Conservation (phyloP, 1,139 yeast species). For the Candida glucosophila region DNA sequence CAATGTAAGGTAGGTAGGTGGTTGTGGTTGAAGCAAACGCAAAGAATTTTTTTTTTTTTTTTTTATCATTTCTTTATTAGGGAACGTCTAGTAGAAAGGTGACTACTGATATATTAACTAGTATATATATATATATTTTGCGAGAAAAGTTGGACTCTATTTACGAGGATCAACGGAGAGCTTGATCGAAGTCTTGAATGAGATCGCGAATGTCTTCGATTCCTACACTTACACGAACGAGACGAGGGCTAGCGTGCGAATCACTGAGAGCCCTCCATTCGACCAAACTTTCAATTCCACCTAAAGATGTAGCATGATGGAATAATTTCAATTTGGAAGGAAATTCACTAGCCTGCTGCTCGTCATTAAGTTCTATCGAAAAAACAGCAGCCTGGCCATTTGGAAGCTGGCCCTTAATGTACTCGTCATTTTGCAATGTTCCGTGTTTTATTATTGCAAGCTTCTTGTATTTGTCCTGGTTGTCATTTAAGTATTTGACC, state of each 20-base stretch:
- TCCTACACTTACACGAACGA: conserved; percentile 73
- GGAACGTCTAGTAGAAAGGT: too few relatives aligned
- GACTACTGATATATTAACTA: too few relatives aligned
- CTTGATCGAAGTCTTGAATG: conserved; percentile 47
- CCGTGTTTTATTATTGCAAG: conserved; percentile 57
- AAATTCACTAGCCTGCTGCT: conserved; percentile 49
- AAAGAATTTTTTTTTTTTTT: too few relatives aligned
- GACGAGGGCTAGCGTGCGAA: conserved; percentile 38
- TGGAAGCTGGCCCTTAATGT: conserved; percentile 55
- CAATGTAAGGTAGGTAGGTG: background rate
- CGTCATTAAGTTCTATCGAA: conserved; percentile 45
- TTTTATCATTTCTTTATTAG: too few relatives aligned
- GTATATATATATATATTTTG: too few relatives aligned
- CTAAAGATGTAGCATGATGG: conserved; percentile 87
- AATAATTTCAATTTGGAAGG: conserved; percentile 65
- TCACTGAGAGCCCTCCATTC: conserved; percentile 89
- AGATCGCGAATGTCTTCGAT: conserved; percentile 68
- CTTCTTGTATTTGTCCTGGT: conserved; percentile 37
- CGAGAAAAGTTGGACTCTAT: too few relatives aligned
- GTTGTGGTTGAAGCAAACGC: conserved; percentile 1
- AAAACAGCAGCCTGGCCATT: conserved; percentile 73
- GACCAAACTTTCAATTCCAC: conserved; percentile 86
- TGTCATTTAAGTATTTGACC: conserved; percentile 48
- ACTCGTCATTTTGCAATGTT: conserved; percentile 60
- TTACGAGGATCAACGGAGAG: conserved; percentile 11